These are phyloP conservation scores for Tuber magnatum DNA, from an alignment of 495 filamentous ascomycete genomes.

Conservation along the genomic window DNA sequence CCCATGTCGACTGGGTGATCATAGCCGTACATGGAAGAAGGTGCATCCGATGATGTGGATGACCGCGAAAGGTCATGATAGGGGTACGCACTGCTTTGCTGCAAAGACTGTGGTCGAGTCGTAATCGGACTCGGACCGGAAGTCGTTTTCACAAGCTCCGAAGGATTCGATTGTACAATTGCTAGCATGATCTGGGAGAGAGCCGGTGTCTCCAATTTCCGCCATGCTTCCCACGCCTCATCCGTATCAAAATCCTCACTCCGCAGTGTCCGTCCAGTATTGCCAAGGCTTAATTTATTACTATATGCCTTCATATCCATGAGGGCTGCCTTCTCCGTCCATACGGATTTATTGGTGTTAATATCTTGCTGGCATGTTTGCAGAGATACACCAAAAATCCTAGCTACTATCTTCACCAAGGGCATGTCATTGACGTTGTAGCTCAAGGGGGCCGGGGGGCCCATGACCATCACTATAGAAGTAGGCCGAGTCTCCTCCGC, in stretches of 20 bases:
- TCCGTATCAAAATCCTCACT: conserved; percentile 85
- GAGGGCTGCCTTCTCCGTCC: conserved; percentile 87
- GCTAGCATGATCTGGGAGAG: conserved; percentile 87
- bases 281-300: conserved; percentile 65
- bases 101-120: conserved; percentile 10
- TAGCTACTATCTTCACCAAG: conserved; percentile 75
- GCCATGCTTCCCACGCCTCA: conserved; percentile 85
- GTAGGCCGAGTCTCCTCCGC: conserved; percentile 44
- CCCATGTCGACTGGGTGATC: conserved; percentile 75
- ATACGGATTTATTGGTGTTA: conserved; percentile 64
- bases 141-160: conserved; percentile 61
- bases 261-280: conserved; percentile 68
- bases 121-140: conserved; percentile 16
- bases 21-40: conserved; percentile 50
- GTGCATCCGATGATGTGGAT: conserved; percentile 26
- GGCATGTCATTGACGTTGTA: conserved; percentile 97
- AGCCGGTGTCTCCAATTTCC: conserved; percentile 70
- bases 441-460: conserved; percentile 69
- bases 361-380: conserved; percentile 77
- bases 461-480: conserved; percentile 47
- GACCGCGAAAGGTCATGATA: conserved; percentile 20
- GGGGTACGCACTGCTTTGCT: conserved; percentile 8
- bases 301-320: conserved; percentile 90
- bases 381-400: conserved; percentile 70
- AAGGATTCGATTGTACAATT: conserved; percentile 73